phyloP scores from a whole-genome alignment of 75 land plant genomes.

The Pinus taeda region DNA sequence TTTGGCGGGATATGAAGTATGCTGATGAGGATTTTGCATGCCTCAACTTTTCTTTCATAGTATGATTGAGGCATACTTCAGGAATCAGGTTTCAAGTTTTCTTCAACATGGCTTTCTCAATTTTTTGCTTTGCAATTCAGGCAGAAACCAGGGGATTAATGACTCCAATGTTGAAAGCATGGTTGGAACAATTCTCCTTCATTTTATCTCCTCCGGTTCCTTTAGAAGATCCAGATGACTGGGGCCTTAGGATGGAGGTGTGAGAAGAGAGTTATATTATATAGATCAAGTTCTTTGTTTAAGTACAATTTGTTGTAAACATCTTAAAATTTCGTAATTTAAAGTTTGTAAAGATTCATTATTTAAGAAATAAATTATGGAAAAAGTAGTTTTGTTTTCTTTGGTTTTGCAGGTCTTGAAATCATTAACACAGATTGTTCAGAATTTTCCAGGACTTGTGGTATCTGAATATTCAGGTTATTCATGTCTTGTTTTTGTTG shows the following conservation, averaged over 20 bases:
- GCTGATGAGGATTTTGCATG: not conserved
- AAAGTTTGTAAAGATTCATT: too few relatives aligned
- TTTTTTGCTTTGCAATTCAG: constrained; percentile 29
- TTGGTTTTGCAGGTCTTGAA: constrained; percentile 63
- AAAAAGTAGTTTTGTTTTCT: not conserved
- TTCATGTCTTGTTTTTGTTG: not conserved
- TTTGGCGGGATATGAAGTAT: not conserved
- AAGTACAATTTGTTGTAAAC: too few relatives aligned
- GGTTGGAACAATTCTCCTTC: constrained; percentile 87
- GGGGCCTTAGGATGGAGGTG: constrained; percentile 95
- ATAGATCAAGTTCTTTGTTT: not conserved
- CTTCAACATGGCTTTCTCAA: not conserved
- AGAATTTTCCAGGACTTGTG: constrained; percentile 61
- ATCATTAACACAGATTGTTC: constrained; percentile 71
- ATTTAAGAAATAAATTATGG: not conserved
- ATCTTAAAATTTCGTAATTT: not conserved
- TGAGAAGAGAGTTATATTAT: not conserved
- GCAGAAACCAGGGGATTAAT: constrained; percentile 69
- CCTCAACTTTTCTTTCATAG: not conserved
- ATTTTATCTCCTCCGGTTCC: constrained; percentile 70
- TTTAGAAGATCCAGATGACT: constrained; percentile 88
- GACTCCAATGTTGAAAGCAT: constrained; percentile 72
- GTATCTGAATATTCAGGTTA: constrained; percentile 61
- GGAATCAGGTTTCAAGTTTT: not conserved
- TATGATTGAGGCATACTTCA: not conserved